These are phyloP conservation scores for Buxus sempervirens DNA, from an alignment of 164 flowering plant species.

Conservation along the genomic window DNA sequence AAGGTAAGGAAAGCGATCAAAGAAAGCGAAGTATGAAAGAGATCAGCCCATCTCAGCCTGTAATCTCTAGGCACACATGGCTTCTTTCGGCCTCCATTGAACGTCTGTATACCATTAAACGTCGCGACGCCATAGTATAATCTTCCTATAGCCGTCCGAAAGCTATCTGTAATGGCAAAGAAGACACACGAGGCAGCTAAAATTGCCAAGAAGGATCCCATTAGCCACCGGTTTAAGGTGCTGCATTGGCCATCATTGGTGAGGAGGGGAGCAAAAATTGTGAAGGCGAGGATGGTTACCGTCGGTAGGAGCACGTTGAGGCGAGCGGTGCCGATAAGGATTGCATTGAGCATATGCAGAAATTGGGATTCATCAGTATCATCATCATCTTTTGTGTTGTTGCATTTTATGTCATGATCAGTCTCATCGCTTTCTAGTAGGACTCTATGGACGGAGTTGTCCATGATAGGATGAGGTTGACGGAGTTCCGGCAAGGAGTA, in stretches of 20 bases:
- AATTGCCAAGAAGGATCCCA: slow-evolving; percentile 34
- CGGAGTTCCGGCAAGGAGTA: neutral
- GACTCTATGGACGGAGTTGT: slow-evolving; percentile 15
- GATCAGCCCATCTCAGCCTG: slow-evolving; percentile 45
- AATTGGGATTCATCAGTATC: slow-evolving; percentile 33
- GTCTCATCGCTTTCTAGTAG: slow-evolving; percentile 17
- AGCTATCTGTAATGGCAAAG: slow-evolving; percentile 59
- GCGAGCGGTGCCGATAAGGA: slow-evolving; percentile 57
- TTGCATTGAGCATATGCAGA: slow-evolving; percentile 35
- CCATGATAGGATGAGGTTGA: slow-evolving; percentile 3
- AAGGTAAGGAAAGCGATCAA: slow-evolving; percentile 44
- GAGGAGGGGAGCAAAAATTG: slow-evolving; percentile 53
- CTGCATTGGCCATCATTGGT: slow-evolving; percentile 55
- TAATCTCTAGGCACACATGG: slow-evolving; percentile 40
- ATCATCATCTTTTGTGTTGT: slow-evolving; percentile 18
- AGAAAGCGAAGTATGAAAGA: slow-evolving; percentile 43
- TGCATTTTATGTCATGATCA: slow-evolving; percentile 10
- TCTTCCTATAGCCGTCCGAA: slow-evolving; percentile 40
- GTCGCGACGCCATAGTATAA: slow-evolving; percentile 60
- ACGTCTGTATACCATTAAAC: slow-evolving; percentile 46
- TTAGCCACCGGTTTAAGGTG: slow-evolving; percentile 35
- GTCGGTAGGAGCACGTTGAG: slow-evolving; percentile 59
- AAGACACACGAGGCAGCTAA: slow-evolving; percentile 42
- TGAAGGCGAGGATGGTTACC: slow-evolving; percentile 57
- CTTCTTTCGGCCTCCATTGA: slow-evolving; percentile 40